A percentile compares a stretch with the other conserved stretches of the same genome.
These are phyloP conservation scores for Pouteria glomerata DNA, from an alignment of 148 eudicot species.

Conservation along the genomic window DNA sequence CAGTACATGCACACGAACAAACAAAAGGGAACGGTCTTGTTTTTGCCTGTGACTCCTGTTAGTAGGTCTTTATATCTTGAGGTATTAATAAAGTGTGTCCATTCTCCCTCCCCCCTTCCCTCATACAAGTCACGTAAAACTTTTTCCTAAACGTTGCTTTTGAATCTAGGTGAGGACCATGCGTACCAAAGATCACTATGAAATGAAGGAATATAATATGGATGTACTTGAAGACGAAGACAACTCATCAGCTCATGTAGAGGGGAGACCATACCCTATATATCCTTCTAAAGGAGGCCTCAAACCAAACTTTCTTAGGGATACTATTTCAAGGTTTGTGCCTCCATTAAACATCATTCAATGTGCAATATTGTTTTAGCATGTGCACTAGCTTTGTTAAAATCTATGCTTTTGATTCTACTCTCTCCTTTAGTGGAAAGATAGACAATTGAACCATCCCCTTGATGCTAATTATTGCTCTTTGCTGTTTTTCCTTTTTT, in stretches of 20 bases:
- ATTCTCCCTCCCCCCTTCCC: not conserved
- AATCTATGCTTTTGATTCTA: not conserved
- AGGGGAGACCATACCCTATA: conserved; percentile 74
- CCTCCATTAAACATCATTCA: not conserved
- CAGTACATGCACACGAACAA: too few relatives aligned
- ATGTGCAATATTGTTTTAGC: not conserved
- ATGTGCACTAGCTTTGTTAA: not conserved
- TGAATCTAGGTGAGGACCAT: conserved; percentile 56
- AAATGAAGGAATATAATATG: conserved; percentile 79
- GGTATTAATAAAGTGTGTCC: not conserved
- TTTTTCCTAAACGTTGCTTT: conserved; percentile 6
- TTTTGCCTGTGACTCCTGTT: not conserved
- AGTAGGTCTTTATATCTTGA: not conserved
- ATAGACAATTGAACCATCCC: not conserved
- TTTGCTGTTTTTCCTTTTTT: conserved; percentile 4
- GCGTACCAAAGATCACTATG: conserved; percentile 65
- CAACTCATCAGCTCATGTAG: conserved; percentile 40
- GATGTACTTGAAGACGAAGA: conserved; percentile 62
- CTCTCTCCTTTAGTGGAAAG: not conserved
- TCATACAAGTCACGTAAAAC: not conserved
- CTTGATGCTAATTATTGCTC: not conserved
- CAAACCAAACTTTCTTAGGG: conserved; percentile 62
- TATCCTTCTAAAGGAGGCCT: conserved; percentile 87
- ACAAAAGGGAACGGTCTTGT: not conserved
- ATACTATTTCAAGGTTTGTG: conserved; percentile 61